A percentile compares a stretch with the other conserved stretches of the same genome.
Evolutionary conservation across 164 flowering plant species (phyloP).

Genomic region (Nelumbo lutea): DNA sequence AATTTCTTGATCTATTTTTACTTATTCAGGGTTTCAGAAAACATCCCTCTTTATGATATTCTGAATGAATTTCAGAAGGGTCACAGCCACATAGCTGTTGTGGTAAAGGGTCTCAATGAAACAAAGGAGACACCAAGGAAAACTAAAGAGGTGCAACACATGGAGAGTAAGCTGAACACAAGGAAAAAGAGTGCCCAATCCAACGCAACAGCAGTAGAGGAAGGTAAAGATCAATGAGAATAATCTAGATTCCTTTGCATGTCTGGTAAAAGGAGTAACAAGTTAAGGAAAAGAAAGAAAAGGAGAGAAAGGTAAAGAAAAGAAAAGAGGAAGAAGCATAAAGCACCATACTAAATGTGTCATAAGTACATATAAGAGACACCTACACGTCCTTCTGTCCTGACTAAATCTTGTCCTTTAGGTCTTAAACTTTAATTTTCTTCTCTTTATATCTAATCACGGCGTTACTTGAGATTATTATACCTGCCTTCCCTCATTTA

Average conservation of each 20-base stretch:
- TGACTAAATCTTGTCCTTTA: not conserved
- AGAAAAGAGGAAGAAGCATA: no score
- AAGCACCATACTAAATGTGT: no score
- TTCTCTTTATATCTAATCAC: not conserved
- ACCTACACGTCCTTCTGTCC: no score
- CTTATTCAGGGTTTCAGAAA: slow-evolving; percentile 44
- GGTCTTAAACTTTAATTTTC: not conserved
- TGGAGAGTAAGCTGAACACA: slow-evolving; percentile 14
- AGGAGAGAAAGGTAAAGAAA: no score
- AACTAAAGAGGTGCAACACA: slow-evolving; percentile 28
- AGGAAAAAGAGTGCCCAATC: slow-evolving; percentile 12
- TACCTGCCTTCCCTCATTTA: slow-evolving; percentile 1
- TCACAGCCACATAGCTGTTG: slow-evolving; percentile 11
- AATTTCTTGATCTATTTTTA: slow-evolving; percentile 11
- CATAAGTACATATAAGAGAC: no score
- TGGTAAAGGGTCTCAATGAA: slow-evolving; percentile 27
- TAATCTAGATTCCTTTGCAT: not conserved
- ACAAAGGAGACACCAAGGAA: slow-evolving; percentile 28
- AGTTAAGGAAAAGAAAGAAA: no score
- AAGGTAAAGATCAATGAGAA: slow-evolving; percentile 17
- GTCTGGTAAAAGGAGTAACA: not conserved
- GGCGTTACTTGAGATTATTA: not conserved
- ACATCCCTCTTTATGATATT: slow-evolving; percentile 9
- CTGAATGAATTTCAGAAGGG: slow-evolving; percentile 11
- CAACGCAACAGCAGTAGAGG: slow-evolving; percentile 9